Conservation (phyloP, 148 eudicot species). For the Polygonum maritimum region DNA sequence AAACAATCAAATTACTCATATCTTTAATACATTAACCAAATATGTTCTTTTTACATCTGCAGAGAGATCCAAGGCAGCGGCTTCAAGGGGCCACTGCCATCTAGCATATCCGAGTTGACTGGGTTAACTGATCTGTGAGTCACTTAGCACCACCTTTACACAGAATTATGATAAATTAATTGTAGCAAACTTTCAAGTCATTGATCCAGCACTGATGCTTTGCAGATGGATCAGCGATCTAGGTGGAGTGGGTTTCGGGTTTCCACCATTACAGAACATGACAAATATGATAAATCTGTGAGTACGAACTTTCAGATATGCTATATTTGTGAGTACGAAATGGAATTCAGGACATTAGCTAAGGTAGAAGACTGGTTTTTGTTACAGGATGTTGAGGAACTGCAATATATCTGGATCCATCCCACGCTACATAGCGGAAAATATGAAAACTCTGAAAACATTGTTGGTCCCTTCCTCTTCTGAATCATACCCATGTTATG, state of each 20-base stretch:
- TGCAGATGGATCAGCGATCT: constrained; percentile 54
- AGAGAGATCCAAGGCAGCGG: constrained; percentile 66
- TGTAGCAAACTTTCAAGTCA: background rate
- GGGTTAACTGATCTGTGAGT: constrained; percentile 48
- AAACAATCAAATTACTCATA: background rate
- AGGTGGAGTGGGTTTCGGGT: constrained; percentile 33
- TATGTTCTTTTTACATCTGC: constrained; percentile 1
- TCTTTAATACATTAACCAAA: background rate
- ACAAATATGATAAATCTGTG: constrained; percentile 26
- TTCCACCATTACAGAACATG: constrained; percentile 38
- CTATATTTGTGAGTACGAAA: constrained; percentile 18
- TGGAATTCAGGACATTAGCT: background rate
- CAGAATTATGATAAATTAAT: background rate
- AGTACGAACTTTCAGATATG: constrained; percentile 23
- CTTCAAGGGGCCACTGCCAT: constrained; percentile 60
- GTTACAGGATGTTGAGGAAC: constrained; percentile 48
- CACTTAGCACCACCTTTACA: constrained; percentile 6
- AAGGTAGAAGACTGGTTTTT: background rate
- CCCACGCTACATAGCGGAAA: constrained; percentile 25
- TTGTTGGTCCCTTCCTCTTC: constrained; percentile 24
- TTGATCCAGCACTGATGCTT: constrained; percentile 1
- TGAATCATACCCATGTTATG: background rate
- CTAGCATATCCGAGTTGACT: constrained; percentile 37
- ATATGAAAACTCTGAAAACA: constrained; percentile 18
- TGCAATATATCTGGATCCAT: constrained; percentile 48